Base-by-base conservation (phyloP, 2,329 filamentous ascomycete species). In the Bipolaris zeicola region DNA sequence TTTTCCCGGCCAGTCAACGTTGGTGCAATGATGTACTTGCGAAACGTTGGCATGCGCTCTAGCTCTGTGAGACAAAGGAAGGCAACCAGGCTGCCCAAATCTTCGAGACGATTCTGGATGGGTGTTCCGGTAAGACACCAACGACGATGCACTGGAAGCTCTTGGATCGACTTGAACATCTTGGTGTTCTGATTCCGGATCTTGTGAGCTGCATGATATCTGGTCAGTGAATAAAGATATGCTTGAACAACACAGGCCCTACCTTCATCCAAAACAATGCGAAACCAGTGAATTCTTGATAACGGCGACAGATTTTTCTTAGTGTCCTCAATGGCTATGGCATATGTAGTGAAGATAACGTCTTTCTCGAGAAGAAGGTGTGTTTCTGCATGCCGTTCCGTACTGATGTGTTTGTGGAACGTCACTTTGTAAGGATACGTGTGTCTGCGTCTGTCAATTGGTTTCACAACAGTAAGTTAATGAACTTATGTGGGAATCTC, bases 21-120 rank as follows among this genome's bases (percentile, higher is more conserved):
- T 10, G 56, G 56, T 11, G 37, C 26, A 7, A 37, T 57, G 18
- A 62, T 41, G 18, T 39, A 26, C 6, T 24, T 59, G 20, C 56
- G 56, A 20, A 57, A 60, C 1, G 28, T 41, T 13, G 55, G 18
- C 18, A 33, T 16, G 6, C 44, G 31, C 6, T 28, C 54, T 8
- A 60, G 48, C 22, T 44, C 44, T 14, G 59, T 54, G 6, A 62
- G 39, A 33, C 52, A 55, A 13, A 64, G 44, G 33, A 64, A 64
- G 8, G 42, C 41, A 13, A 55, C 55, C 0, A 81, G 62, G 0
- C 77, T 65, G 0, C 74, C 77, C 22, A 73, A 76, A 55, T 80
- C 77, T 18, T 79, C 73, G 0, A 81, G 63, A 0, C 65, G 66
- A 47, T 80, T 67, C 45, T 67, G 64, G 28, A 67, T 65, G 11